Evolutionary conservation across 306 rosid species (phyloP), one percentile per base, ranked within the genome.

Genomic region (Corylus americana): DNA sequence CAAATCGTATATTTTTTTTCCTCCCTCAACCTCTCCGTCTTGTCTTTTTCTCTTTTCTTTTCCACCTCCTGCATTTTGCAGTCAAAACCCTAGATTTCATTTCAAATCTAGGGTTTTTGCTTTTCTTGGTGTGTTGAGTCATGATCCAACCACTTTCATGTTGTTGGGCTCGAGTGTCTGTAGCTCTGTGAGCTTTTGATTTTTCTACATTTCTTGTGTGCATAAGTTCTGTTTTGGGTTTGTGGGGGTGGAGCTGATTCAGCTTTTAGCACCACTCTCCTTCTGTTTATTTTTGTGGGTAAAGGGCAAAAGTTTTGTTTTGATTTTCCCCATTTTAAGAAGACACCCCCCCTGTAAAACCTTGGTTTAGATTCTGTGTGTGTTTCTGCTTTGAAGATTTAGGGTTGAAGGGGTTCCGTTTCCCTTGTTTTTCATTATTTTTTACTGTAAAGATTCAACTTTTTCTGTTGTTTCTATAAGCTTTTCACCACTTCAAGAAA

Each of bases 31-130:
- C 59, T 37, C 58, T 64, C 12, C 69, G 47, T 55, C 9, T 53
- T 79, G 73, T 80, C 74, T 53, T 72, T 53, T 68, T 54, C 83
- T 51, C 80, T 74, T 70, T 50, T 75, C 81, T 61, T 87, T 86
- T 83, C 74, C 88, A 51, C 79, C 80, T 82, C 74, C 94, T 86
- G 85, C 91, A 85, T 84, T 90, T 80, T 69, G 82, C 83, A 80
- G 69, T 83, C 91, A 88, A 91, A 95, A 85, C 94, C 97, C 94
- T 91, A 89, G 90, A 84, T 85, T 89, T 88, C 1, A 85, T 85
- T 87, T 88, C 0, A 13, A 87, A 92, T 90, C 97, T 91, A 92
- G 92, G 96, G 93, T 93, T 90, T 58, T 88, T 84, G 77, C 85
- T 91, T 70, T 79, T 81, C 77, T 51, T 67, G 31, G 25, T 66